Base-by-base conservation (phyloP, 2,329 filamentous ascomycete genomes). In the Chrysosporium keratinophilum region DNA sequence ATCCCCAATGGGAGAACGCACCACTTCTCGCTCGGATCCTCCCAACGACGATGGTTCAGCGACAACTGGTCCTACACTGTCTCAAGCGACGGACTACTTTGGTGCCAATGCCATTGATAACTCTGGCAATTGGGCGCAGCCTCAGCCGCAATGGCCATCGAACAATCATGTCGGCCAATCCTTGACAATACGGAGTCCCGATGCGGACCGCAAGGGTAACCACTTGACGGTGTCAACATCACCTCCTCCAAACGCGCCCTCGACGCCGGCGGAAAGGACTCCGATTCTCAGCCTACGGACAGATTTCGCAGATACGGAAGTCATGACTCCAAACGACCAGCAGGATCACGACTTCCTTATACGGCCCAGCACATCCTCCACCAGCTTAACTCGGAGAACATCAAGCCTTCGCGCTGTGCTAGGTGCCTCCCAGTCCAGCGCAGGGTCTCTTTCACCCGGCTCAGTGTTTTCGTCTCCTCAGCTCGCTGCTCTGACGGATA, bases 381-480 rank as follows among this genome's bases (percentile, higher is more conserved):
- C 68, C 41, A 74, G 72, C 56, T 61, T 74, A 19, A 69, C 69
- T 3, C 68, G 64, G 37, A 70, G 74, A 33, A 71, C 71, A 5
- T 71, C 73, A 19, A 76, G 74, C 61, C 58, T 74, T 23, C 67
- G 71, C 56, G 68, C 68, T 7, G 63, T 70, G 14, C 63, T 72
- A 20, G 65, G 64, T 23, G 64, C 65, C 11, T 57, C 67, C 3
- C 62, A 69, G 42, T 69, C 71, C 11, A 72, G 68, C 50, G 67
- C 69, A 3, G 72, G 69, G 5, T 75, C 74, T 1, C 61, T 75
- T 17, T 76, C 81, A 1, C 77, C 84, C 11, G 84, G 79, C 62
- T 88, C 85, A 2, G 73, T 78, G 31, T 76, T 85, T n/a, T 80
- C 85, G 5, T 89, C 85, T 54, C 86, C 86, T 2, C 79, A 86